Percentiles rank a stretch among this genome's conserved stretches.
These are phyloP conservation scores for Colletotrichum sp. DNA, from an alignment of 2,329 filamentous ascomycete genomes.

Conservation along the genomic window DNA sequence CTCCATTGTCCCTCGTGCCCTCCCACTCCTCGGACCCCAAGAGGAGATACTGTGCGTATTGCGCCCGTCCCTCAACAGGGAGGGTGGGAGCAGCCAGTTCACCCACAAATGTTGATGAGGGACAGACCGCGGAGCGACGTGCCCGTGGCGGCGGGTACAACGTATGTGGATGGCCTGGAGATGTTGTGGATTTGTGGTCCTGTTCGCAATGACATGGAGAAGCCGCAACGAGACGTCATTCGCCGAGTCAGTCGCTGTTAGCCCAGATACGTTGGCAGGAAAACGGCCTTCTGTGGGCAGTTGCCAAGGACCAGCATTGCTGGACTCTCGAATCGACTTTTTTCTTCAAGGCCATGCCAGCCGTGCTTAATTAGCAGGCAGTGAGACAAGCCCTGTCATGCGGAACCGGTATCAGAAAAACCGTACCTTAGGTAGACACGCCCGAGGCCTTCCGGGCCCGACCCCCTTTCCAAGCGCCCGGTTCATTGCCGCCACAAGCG, in stretches of 20 bases:
- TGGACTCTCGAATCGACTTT: neutral
- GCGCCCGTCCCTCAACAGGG: neutral
- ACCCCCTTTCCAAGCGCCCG: neutral
- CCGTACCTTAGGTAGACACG: neutral
- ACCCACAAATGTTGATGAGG: neutral
- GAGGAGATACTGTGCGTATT: neutral
- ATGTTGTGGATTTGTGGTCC: neutral
- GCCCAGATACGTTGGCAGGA: neutral
- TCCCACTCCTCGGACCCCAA: neutral
- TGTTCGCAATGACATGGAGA: neutral
- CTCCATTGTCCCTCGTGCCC: neutral
- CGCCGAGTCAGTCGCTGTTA: neutral
- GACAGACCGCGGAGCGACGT: neutral
- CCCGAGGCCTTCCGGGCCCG: constrained; percentile 6
- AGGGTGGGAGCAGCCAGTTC: neutral
- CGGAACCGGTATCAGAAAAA: neutral
- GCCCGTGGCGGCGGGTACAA: neutral
- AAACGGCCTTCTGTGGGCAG: neutral
- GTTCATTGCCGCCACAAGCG: neutral
- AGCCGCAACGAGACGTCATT: neutral
- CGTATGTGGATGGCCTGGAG: constrained; percentile 19
- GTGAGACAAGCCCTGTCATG: constrained; percentile 6
- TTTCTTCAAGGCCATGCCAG: neutral
- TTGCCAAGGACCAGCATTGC: neutral
- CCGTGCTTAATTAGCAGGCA: neutral